A percentile compares a stretch with the other conserved stretches of the same genome.
Evolutionary conservation across 2,329 filamentous ascomycete species (phyloP).

Genomic region (Stachybotrys echinatus): DNA sequence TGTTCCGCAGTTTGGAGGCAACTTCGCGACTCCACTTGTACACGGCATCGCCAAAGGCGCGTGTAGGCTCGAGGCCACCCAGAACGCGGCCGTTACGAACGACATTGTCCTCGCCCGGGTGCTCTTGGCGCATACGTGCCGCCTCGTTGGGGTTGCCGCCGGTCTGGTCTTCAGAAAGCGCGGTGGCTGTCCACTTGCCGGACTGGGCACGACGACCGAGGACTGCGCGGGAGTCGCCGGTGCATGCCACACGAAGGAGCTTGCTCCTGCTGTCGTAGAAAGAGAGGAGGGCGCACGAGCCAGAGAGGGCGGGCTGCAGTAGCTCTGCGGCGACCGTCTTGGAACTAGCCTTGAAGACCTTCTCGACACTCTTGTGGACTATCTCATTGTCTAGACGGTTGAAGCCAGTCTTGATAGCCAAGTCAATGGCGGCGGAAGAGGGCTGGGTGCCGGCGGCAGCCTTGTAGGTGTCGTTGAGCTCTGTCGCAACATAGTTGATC

Average conservation of each 20-base stretch:
- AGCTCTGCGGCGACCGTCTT: slow-evolving; percentile 89
- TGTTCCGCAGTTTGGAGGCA: slow-evolving; percentile 72
- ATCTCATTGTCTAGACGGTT: slow-evolving; percentile 88
- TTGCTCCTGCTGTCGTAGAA: slow-evolving; percentile 92
- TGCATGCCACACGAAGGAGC: slow-evolving; percentile 87
- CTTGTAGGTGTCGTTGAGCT: slow-evolving; percentile 90
- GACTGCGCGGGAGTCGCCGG: slow-evolving; percentile 92
- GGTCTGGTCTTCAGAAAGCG: slow-evolving; percentile 90
- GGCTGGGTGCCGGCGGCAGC: slow-evolving; percentile 60
- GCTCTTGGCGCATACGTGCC: slow-evolving; percentile 74
- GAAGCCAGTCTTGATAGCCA: slow-evolving; percentile 90
- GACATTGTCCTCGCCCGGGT: slow-evolving; percentile 85
- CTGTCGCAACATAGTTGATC: slow-evolving; percentile 86
- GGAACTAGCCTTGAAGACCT: slow-evolving; percentile 82
- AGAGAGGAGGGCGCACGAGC: slow-evolving; percentile 92
- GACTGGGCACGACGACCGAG: slow-evolving; percentile 71
- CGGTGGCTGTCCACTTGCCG: slow-evolving; percentile 89
- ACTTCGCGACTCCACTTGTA: slow-evolving; percentile 95
- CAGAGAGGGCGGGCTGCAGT: slow-evolving; percentile 86
- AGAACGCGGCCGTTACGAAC: slow-evolving; percentile 85
- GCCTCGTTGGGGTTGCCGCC: slow-evolving; percentile 83
- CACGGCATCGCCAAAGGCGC: slow-evolving; percentile 91
- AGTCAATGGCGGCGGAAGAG: slow-evolving; percentile 74
- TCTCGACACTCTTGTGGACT: slow-evolving; percentile 85
- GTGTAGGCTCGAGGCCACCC: slow-evolving; percentile 84